Base-by-base conservation (phyloP, 1,284 basidiomycete species). In the Malassezia sp. region DNA sequence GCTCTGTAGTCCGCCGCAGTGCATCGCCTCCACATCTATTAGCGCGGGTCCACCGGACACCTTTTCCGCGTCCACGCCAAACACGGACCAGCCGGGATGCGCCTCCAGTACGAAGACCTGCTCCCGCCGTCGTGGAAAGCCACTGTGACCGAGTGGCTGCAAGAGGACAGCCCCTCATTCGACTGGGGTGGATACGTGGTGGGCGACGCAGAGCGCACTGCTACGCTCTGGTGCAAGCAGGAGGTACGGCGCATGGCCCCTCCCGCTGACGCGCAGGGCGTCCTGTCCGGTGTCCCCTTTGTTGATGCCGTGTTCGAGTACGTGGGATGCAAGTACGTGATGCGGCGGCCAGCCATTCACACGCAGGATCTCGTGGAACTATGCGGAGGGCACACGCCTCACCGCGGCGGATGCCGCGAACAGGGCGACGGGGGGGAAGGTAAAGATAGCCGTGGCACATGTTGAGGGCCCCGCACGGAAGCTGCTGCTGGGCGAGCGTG, bases 171-270 rank as follows among this genome's bases (percentile, higher is more conserved):
- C 0, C 93, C 91, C 2, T 89, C 85, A 1, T 95, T 96, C 63
- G 91, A 99, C 73, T 96, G 88, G 69, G 91, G 85, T 28, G 93
- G 93, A 2, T 96, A 85, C 67, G 89, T 97, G 27, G 93, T 97
- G 11, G 93, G 93, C 15, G 90, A 96, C 62, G 82, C 78, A 6
- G 74, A 78, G 37, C 81, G 87, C 43, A 82, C 85, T 67, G 93
- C 93, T 3, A 83, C 83, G 63, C 78, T 97, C 23, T 79, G 87
- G 62, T 89, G 89, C 47, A 97, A 93, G 73, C 82, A 54, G 45
- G 59, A 67, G 44, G 69, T 69, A 23, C 32, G 49, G 17, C 11
- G 18, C 14, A 17, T 29, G 48, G n/a, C 2, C 2, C 8, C 10
- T n/a, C n/a, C n/a, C n/a, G n/a, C n/a, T n/a, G n/a, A n/a, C n/a